Evolutionary conservation across 257 asterid species (phyloP).

Genomic region (Scutellaria baicalensis): DNA sequence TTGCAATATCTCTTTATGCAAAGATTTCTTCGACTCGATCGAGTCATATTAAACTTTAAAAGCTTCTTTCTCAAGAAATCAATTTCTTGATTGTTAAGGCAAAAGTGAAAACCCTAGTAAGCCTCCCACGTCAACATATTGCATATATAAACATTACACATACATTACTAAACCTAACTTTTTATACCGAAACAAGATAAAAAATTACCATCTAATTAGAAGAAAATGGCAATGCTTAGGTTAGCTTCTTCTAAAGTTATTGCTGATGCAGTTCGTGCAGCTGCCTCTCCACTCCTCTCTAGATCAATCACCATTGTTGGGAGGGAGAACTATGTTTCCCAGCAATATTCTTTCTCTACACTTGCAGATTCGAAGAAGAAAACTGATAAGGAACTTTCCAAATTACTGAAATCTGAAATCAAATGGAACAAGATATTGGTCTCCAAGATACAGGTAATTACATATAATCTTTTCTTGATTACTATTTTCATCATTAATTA

Average conservation of each 20-base stretch:
- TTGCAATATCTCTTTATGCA: too few relatives aligned
- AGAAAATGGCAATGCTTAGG: background rate
- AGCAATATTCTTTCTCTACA: background rate
- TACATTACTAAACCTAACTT: too few relatives aligned
- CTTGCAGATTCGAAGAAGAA: background rate
- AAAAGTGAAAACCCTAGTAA: background rate
- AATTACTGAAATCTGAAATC: background rate
- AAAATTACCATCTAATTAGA: background rate
- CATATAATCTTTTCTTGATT: too few relatives aligned
- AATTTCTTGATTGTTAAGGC: background rate
- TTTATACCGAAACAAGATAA: background rate
- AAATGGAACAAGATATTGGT: background rate
- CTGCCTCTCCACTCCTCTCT: background rate
- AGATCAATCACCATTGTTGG: background rate
- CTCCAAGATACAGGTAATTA: background rate
- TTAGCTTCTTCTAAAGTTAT: background rate
- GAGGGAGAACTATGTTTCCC: background rate
- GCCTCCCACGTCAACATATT: too few relatives aligned
- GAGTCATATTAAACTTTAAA: too few relatives aligned
- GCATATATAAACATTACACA: too few relatives aligned
- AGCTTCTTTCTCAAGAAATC: background rate
- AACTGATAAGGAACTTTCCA: background rate
- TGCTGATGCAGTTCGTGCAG: background rate
- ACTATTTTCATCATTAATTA: too few relatives aligned
- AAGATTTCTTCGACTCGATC: too few relatives aligned